A percentile compares a stretch with the other conserved stretches of the same genome.
Conservation (phyloP, 441 rosid species). For the Euphorbia schlechtendalii region DNA sequence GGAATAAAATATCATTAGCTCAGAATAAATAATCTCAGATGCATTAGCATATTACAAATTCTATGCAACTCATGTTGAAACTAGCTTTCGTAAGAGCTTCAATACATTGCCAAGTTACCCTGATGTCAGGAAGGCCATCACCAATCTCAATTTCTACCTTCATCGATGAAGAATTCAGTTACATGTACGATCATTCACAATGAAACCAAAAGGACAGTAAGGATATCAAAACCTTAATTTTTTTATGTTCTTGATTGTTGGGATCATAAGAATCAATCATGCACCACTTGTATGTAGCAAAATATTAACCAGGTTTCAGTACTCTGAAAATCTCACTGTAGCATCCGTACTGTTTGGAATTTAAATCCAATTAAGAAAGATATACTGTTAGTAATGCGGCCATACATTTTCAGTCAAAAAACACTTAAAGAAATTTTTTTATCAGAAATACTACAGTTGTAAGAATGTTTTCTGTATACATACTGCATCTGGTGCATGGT, state of each 20-base stretch:
- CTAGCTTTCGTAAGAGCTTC: constrained; percentile 82
- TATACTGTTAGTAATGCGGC: not conserved
- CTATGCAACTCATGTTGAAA: too few species aligned
- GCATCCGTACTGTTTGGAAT: constrained; percentile 66
- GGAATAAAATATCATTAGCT: not conserved
- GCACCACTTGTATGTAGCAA: constrained; percentile 98
- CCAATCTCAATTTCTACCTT: constrained; percentile 90
- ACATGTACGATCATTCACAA: not conserved
- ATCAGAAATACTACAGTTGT: too few species aligned
- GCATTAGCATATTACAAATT: too few species aligned
- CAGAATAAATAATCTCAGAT: too few species aligned
- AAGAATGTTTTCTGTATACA: constrained; percentile 19
- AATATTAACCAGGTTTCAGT: constrained; percentile 83
- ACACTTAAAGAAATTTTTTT: too few species aligned
- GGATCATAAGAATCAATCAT: constrained; percentile 91
- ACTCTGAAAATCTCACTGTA: constrained; percentile 91
- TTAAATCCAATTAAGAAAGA: constrained; percentile 14
- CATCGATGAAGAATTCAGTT: constrained; percentile 1
- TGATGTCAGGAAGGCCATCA: constrained; percentile 89
- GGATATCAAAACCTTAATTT: constrained; percentile 52
- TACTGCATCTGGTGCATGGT: constrained; percentile 98
- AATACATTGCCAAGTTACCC: constrained; percentile 61
- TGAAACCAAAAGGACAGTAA: constrained; percentile 3
- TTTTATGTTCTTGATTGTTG: constrained; percentile 56
- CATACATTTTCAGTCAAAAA: too few species aligned